phyloP scores from a whole-genome alignment of 768 basidiomycete species.

The Tricholoma hemisulphureum region DNA sequence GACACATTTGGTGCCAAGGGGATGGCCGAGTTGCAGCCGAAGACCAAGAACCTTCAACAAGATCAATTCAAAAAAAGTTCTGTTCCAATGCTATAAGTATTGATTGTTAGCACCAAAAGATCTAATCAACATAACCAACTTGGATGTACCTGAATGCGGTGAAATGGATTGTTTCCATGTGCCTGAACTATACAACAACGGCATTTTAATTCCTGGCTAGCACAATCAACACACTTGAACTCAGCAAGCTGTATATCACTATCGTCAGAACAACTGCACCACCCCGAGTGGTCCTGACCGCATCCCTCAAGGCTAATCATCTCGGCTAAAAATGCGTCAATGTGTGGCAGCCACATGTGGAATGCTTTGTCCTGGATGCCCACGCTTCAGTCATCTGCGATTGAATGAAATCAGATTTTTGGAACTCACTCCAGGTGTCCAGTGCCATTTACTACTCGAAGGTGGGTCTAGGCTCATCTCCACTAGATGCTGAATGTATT shows the following conservation, averaged over 20 bases:
- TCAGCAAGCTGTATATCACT: not conserved
- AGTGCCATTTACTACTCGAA: not conserved
- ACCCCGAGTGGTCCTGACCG: not conserved
- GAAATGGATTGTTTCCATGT: slow-evolving; percentile 1
- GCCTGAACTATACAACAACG: not conserved
- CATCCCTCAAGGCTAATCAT: slow-evolving; percentile 4
- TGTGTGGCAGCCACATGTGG: not conserved
- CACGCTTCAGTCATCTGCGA: not conserved
- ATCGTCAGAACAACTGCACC: not conserved
- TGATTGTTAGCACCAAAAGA: not conserved
- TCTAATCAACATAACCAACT: not conserved
- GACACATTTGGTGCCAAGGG: slow-evolving; percentile 11
- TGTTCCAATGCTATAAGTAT: slow-evolving; percentile 8
- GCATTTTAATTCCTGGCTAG: not conserved
- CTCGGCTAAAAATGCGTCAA: slow-evolving; percentile 3
- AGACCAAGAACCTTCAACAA: slow-evolving; percentile 24
- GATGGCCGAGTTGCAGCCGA: slow-evolving; percentile 29
- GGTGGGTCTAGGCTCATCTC: not conserved
- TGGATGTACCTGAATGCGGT: slow-evolving; percentile 1
- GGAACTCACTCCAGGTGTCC: not conserved
- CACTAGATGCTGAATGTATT: not conserved
- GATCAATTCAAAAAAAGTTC: slow-evolving; percentile 3
- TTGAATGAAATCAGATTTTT: not conserved
- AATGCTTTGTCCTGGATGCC: slow-evolving; percentile 7
- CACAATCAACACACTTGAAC: slow-evolving; percentile 9